Evolutionary conservation across 2,329 filamentous ascomycete genomes (phyloP), one percentile per base, ranked within the genome.

Genomic region (Calonectria montana): DNA sequence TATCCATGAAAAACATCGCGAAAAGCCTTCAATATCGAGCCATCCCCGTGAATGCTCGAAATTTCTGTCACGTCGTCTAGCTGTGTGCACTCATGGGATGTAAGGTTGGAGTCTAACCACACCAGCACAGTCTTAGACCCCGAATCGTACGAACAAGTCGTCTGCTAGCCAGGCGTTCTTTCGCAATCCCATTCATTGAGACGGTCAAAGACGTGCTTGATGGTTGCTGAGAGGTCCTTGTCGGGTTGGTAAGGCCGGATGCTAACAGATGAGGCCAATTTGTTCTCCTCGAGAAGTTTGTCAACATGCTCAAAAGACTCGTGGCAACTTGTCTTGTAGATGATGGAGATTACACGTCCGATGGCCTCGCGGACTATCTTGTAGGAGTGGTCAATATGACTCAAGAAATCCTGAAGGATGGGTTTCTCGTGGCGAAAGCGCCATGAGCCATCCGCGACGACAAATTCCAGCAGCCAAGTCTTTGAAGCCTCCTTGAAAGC

Each of bases 401-500:
- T 88, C 72, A 99, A 87, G 84, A 98, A 98, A 82, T 99, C 92
- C 39, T 97, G 88, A 7, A 98, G 86, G 63, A 99, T 96, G 0
- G 96, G 95, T 83, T 94, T 91, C 77, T 97, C 94, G 13, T 95
- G 88, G 73, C 95, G 95, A 87, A 98, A 99, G 82, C 98, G 97
- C 97, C 97, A 99, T 1, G 97, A 97, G 43, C 92, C 91, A 78
- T 98, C 95, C 50, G 92, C 92, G 71, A 99, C 94, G 73, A 94
- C 90, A 76, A 97, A 95, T 77, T 98, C 95, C 21, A 99, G 87
- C 35, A 99, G 87, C 75, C 97, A 93, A 18, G 99, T 94, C 86
- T 98, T 98, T 31, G 96, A 97, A 67, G 96, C 98, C 82, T 99
- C 97, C 82, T 99, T 99, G 89, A 99, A 99, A 0, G 97, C 97